Evolutionary conservation across 1,139 yeast species (phyloP).

Genomic region (Pichia sp.): DNA sequence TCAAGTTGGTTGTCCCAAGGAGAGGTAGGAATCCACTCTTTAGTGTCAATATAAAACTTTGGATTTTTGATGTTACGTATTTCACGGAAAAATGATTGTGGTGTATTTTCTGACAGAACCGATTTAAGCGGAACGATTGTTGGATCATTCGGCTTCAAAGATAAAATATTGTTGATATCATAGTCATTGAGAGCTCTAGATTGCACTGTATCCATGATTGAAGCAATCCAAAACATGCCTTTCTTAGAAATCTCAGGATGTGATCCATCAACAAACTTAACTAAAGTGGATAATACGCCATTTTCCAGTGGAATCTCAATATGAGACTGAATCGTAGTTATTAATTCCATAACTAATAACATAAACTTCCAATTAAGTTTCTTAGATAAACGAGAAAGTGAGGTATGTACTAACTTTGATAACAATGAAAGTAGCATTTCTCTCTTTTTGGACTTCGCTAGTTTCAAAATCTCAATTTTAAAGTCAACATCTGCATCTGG

Average conservation of each 20-base stretch:
- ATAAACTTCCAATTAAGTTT: constrained; percentile 70
- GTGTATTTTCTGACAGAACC: constrained; percentile 31
- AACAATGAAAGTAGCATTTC: constrained; percentile 41
- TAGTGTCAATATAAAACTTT: constrained; percentile 53
- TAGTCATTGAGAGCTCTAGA: constrained; percentile 54
- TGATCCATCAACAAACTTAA: constrained; percentile 53
- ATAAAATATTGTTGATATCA: constrained; percentile 44
- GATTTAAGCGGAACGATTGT: constrained; percentile 17
- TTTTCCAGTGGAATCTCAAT: constrained; percentile 47
- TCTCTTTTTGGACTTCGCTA: constrained; percentile 59
- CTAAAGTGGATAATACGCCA: constrained; percentile 45
- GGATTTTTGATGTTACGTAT: constrained; percentile 49
- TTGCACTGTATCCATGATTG: constrained; percentile 50
- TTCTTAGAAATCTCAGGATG: constrained; percentile 71
- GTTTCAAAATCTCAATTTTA: constrained; percentile 52
- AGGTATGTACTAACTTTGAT: constrained; percentile 41
- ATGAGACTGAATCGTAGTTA: constrained; percentile 54
- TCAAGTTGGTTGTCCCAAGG: constrained; percentile 66
- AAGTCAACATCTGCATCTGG: constrained; percentile 51
- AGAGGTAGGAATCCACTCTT: constrained; percentile 64
- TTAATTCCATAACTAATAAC: constrained; percentile 49
- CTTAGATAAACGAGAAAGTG: constrained; percentile 36
- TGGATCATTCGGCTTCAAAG: constrained; percentile 35
- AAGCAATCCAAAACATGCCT: constrained; percentile 61
- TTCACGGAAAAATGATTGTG: constrained; percentile 50